Percentiles rank a stretch among this genome's conserved stretches.
Conservation (phyloP, 176 grass and related monocot genomes). For the barley (Hordeum vulgare) region MorexV3_pseudomolecules_assembly NC_058518.1:450051249-450051748, state of each 20-base stretch:
- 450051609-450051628: background rate
- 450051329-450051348: background rate
- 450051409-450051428: background rate
- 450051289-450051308: background rate
- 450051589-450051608: background rate
- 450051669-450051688: constrained; percentile 58
- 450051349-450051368: background rate
- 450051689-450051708: constrained; percentile 68
- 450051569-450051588: background rate
- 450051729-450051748: constrained; percentile 54
- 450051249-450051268: background rate
- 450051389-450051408: background rate
- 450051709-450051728: constrained; percentile 49
- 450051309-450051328: background rate
- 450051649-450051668: constrained; percentile 23
- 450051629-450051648: constrained; percentile 26
- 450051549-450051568: constrained; percentile 76
- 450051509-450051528: constrained; percentile 75
- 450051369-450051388: background rate
- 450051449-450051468: constrained; percentile 67
- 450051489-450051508: constrained; percentile 89
- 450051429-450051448: constrained; percentile 10
- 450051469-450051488: constrained; percentile 80
- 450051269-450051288: background rate
- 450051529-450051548: constrained; percentile 97